A percentile compares a stretch with the other conserved stretches of the same genome.
These are phyloP conservation scores for Brettanomyces custersianus DNA, from an alignment of 805 yeast species.

Conservation along the genomic window DNA sequence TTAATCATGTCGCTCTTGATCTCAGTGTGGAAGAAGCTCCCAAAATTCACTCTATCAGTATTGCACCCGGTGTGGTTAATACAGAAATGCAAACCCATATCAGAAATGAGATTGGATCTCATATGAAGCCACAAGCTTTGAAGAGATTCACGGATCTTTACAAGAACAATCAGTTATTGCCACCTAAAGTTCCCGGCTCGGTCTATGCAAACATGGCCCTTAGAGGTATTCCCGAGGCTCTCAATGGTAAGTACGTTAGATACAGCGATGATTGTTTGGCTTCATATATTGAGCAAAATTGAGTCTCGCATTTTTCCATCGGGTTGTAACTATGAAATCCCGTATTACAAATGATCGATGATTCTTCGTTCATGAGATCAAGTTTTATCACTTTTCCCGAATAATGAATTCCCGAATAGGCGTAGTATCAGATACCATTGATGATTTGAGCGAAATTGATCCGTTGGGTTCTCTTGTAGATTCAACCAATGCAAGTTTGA, in stretches of 20 bases:
- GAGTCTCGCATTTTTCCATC: no score
- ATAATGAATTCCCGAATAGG: no score
- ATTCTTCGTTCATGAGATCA: no score
- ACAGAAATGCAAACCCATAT: constrained; percentile 83
- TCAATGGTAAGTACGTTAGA: constrained; percentile 65
- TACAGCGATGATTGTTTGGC: constrained; percentile 36
- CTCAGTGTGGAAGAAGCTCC: constrained; percentile 60
- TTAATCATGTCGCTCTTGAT: constrained; percentile 65
- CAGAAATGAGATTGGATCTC: constrained; percentile 48
- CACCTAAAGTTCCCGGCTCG: constrained; percentile 65
- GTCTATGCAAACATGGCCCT: constrained; percentile 60
- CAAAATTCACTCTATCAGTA: constrained; percentile 48
- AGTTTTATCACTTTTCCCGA: no score
- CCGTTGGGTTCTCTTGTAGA: no score
- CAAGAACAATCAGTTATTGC: constrained; percentile 44
- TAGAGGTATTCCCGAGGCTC: constrained; percentile 41
- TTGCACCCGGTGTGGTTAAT: constrained; percentile 94
- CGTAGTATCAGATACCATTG: no score
- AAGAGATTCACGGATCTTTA: constrained; percentile 60
- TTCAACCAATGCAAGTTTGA: no score
- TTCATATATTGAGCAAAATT: constrained; percentile 1
- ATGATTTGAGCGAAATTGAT: no score
- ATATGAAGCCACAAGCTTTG: constrained; percentile 54
- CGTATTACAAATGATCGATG: no score
- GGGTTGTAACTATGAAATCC: no score